Conservation (phyloP, 257 asterid species). For the Nicotiana otophora region DNA sequence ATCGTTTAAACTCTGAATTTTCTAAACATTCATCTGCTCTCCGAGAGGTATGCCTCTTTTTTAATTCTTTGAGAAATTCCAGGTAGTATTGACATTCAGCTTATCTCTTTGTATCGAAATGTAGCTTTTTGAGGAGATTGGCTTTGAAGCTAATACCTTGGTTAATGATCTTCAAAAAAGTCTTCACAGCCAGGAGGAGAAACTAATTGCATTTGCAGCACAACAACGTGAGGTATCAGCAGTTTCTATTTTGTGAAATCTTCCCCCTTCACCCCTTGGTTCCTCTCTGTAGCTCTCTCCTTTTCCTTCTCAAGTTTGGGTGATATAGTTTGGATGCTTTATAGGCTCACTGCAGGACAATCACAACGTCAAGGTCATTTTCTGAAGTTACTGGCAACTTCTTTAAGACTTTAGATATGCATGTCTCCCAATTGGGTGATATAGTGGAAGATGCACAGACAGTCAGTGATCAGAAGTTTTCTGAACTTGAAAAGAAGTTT, state of each 20-base stretch:
- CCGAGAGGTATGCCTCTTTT: slow-evolving; percentile 57
- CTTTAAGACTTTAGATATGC: slow-evolving; percentile 65
- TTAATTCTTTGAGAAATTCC: slow-evolving; percentile 1
- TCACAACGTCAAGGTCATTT: slow-evolving; percentile 69
- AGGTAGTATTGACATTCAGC: neutral
- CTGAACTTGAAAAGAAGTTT: slow-evolving; percentile 84
- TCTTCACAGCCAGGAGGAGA: slow-evolving; percentile 68
- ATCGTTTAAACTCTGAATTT: slow-evolving; percentile 70
- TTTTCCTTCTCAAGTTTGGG: slow-evolving; percentile 3
- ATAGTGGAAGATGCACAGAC: slow-evolving; percentile 79
- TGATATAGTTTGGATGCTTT: slow-evolving; percentile 13
- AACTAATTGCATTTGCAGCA: slow-evolving; percentile 59
- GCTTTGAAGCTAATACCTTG: slow-evolving; percentile 78
- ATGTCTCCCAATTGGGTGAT: slow-evolving; percentile 68
- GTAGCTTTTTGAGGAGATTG: slow-evolving; percentile 76
- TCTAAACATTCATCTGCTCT: slow-evolving; percentile 73
- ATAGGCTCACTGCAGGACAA: slow-evolving; percentile 89
- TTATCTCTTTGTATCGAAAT: slow-evolving; percentile 21
- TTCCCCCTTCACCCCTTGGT: neutral
- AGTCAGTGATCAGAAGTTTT: slow-evolving; percentile 56
- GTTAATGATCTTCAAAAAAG: slow-evolving; percentile 84
- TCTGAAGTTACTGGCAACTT: slow-evolving; percentile 59
- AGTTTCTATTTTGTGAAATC: slow-evolving; percentile 1
- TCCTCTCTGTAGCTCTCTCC: neutral
- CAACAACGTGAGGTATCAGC: slow-evolving; percentile 67